These are phyloP conservation scores for Bryopsis sp. DNA, from an alignment of 139 green algal genomes.

Conservation along the genomic window DNA sequence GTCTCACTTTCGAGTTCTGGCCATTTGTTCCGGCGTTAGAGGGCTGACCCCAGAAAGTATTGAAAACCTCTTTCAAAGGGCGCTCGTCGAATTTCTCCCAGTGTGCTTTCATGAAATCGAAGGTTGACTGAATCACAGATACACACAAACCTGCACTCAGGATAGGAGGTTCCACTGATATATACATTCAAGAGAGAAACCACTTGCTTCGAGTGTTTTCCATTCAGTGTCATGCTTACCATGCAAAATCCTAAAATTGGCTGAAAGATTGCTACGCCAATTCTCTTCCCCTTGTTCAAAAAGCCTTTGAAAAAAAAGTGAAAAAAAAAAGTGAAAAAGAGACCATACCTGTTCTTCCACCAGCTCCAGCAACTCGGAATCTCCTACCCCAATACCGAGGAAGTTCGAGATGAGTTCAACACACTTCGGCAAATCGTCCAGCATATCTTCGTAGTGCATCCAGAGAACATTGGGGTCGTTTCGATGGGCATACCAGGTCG, in stretches of 20 bases:
- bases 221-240: too few relatives aligned
- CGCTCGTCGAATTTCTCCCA: conserved; percentile 7
- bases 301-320: too few relatives aligned
- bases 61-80: not conserved
- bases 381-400: conserved; percentile 16
- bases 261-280: too few relatives aligned
- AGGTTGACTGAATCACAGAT: not conserved
- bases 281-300: too few relatives aligned
- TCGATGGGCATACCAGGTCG: conserved; percentile 31
- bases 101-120: conserved; percentile 14
- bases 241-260: too few relatives aligned
- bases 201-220: too few relatives aligned
- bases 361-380: conserved; percentile 23
- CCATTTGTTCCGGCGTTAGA: not conserved
- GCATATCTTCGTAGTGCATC: conserved; percentile 36
- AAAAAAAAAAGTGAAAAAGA: too few relatives aligned
- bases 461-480: conserved; percentile 31
- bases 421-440: conserved; percentile 20
- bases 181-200: too few relatives aligned
- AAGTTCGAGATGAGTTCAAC: conserved; percentile 29
- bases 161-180: too few relatives aligned
- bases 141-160: too few relatives aligned
- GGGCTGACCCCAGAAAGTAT: not conserved
- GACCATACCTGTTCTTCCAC: not conserved
- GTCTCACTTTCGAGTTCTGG: not conserved